phyloP scores from a whole-genome alignment of 2,329 filamentous ascomycete species.

The Fusarium sp. region DNA sequence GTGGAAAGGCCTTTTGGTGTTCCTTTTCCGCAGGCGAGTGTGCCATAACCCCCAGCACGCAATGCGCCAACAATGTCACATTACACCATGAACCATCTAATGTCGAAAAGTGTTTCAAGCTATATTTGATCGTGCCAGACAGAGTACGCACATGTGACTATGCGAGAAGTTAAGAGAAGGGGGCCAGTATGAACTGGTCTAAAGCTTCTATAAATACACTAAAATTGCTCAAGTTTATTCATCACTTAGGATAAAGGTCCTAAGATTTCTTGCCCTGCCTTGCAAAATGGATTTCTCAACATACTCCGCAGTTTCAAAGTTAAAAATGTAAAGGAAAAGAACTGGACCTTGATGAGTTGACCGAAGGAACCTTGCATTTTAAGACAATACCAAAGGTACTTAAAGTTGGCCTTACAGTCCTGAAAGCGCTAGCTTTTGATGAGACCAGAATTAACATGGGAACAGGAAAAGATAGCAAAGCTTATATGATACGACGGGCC shows the following conservation, averaged over 20 bases:
- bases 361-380: accelerated
- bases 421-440: background rate
- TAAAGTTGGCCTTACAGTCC: too few species aligned
- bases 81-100: constrained; percentile 30
- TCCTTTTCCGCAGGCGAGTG: constrained; percentile 32
- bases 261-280: too few species aligned
- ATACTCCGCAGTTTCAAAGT: too few species aligned
- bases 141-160: constrained; percentile 1
- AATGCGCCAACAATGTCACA: constrained; percentile 39
- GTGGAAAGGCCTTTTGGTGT: constrained; percentile 37
- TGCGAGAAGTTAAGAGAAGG: background rate
- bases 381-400: accelerated
- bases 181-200: too few species aligned
- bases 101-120: constrained; percentile 34
- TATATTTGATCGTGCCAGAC: background rate
- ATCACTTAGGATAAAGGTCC: too few species aligned
- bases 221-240: too few species aligned
- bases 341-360: background rate
- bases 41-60: constrained; percentile 35
- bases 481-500: background rate
- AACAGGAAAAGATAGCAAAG: background rate
- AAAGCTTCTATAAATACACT: too few species aligned
- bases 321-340: background rate
- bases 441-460: too few species aligned
- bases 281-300: too few species aligned